Base-by-base conservation (phyloP, 371 early-diverging fungal genomes). In the Chytridiales sp. region DNA sequence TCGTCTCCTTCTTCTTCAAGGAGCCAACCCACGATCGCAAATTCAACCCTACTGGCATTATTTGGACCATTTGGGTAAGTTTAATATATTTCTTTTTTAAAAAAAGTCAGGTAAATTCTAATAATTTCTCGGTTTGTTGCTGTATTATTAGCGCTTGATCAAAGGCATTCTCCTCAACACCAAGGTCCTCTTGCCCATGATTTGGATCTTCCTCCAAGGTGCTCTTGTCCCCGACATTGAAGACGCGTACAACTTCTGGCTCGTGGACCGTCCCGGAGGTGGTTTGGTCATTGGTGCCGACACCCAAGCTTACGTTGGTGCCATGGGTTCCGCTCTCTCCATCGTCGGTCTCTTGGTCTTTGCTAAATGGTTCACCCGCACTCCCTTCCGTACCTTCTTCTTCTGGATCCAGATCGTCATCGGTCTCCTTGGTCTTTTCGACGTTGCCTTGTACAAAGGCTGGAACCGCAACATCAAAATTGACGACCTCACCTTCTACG, bases 191-290 rank as follows among this genome's bases (percentile, higher is more conserved):
- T 44, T 67, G 15, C 67, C 67, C 19, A 56, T 61, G 32, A 21
- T 43, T 13, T 67, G 61, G 62, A 67, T 67, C 36, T 19, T 67
- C 11, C 36, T 62, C 29, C 40, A 49, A 21, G 59, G 51, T 27
- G 57, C 58, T 9, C 47, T 67, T 31, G 55, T 58, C 22, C 62
- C 66, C 22, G 62, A 66, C 44, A 50, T 66, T n/a, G 40, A 29
- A 26, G 62, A 54, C 3, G 62, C 61, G 9, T 48, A 40, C 48
- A 59, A 56, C 51, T 66, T 52, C 43, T 66, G 66, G 66, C 44
- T 48, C 30, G n/a, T 24, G 22, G 34, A 55, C 32, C n/a, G n/a
- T n/a, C n/a, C n/a, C n/a, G n/a, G n/a, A n/a, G n/a, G n/a, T n/a
- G 51, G 19, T 22, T 54, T 66, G 36, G 47, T 40, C 13, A 56